Conservation (phyloP, 2,329 filamentous ascomycete genomes). For the Aaosphaeria pasadenensis region DNA sequence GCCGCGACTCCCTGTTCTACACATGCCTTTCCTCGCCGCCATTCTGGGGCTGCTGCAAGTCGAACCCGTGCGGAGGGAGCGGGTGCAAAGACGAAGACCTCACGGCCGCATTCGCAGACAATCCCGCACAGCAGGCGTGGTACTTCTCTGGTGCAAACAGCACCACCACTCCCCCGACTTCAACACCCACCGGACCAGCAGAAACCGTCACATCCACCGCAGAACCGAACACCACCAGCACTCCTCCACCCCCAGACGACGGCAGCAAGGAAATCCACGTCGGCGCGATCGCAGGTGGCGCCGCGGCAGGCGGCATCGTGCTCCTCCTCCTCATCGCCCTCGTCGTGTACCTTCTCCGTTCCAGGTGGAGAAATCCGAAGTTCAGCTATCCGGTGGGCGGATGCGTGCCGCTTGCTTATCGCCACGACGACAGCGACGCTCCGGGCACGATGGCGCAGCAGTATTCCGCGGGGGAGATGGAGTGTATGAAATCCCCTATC, state of each 20-base stretch:
- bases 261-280: neutral
- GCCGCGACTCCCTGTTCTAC: conserved; percentile 28
- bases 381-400: too few species aligned
- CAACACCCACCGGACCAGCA: neutral
- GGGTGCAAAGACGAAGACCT: conserved; percentile 29
- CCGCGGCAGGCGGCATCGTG: neutral
- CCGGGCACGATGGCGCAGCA: too few species aligned
- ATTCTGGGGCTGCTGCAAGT: conserved; percentile 41
- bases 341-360: neutral
- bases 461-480: too few species aligned
- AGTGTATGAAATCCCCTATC: too few species aligned
- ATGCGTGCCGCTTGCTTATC: too few species aligned
- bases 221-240: neutral
- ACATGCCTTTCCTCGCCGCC: conserved; percentile 28
- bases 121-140: conserved; percentile 13
- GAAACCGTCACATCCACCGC: neutral
- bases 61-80: conserved; percentile 30
- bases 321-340: neutral
- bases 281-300: neutral
- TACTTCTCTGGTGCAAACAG: neutral
- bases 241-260: neutral
- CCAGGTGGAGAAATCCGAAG: neutral
- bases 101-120: conserved; percentile 19
- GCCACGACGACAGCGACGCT: too few species aligned
- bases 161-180: neutral